Evolutionary conservation across 306 rosid genomes (phyloP).

Genomic region (Cajanus cajan): DNA sequence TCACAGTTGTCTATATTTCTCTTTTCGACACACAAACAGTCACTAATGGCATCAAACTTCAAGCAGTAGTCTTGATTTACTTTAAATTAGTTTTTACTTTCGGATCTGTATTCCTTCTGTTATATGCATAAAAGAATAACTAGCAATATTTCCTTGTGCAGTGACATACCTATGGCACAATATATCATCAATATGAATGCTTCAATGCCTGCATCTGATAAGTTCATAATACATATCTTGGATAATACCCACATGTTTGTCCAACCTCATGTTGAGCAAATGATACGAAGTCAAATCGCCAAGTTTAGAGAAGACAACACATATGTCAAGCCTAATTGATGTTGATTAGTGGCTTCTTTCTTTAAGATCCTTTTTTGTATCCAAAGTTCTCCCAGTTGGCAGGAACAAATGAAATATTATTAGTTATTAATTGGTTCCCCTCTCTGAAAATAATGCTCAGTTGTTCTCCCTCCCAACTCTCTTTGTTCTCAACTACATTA

Average conservation of each 20-base stretch:
- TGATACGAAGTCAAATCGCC: constrained; percentile 75
- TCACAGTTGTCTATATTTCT: background rate
- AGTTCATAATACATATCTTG: constrained; percentile 76
- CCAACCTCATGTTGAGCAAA: constrained; percentile 70
- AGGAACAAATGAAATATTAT: background rate
- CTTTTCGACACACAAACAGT: background rate
- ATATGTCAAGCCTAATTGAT: constrained; percentile 79
- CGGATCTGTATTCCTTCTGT: background rate
- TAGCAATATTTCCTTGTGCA: constrained; percentile 39
- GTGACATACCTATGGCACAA: constrained; percentile 95
- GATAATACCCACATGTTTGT: constrained; percentile 85
- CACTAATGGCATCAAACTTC: background rate
- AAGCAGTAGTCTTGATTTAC: background rate
- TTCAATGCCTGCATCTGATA: constrained; percentile 63
- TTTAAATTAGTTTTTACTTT: background rate
- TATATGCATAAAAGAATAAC: background rate
- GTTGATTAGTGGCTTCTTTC: background rate
- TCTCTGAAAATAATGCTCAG: background rate
- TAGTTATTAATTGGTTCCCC: background rate
- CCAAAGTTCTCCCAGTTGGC: background rate
- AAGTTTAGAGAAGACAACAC: constrained; percentile 89
- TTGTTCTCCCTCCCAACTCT: background rate
- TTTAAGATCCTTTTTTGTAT: background rate
- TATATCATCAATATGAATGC: constrained; percentile 80
- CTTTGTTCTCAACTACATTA: background rate